phyloP scores from a whole-genome alignment of 345 rosid species.

The Excoecaria cochinchinensis region DNA sequence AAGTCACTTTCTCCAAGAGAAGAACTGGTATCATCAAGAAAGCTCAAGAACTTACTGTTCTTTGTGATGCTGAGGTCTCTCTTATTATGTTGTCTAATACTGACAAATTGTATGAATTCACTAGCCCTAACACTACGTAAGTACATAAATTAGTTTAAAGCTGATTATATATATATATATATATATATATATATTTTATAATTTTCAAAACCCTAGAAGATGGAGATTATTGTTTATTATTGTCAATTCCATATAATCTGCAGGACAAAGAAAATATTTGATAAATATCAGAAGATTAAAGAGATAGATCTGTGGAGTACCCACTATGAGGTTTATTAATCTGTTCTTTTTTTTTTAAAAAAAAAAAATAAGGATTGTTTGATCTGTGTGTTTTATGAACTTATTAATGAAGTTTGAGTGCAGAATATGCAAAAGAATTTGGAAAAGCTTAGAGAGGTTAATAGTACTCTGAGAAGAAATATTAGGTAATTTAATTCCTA shows the following conservation, averaged over 20 bases:
- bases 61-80: conserved; percentile 67
- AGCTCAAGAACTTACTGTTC: conserved; percentile 61
- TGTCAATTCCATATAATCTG: background rate
- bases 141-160: background rate
- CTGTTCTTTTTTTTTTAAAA: background rate
- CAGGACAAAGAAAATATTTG: conserved; percentile 47
- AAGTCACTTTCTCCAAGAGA: conserved; percentile 65
- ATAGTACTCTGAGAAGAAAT: conserved; percentile 45
- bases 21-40: conserved; percentile 63
- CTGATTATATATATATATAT: no score
- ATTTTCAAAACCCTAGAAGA: no score
- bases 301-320: conserved; percentile 59
- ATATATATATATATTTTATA: no score
- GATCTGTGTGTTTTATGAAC: background rate
- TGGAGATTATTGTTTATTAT: no score
- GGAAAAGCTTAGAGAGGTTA: conserved; percentile 48
- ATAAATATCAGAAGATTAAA: conserved; percentile 45
- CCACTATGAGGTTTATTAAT: conserved; percentile 47
- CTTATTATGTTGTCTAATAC: conserved; percentile 53
- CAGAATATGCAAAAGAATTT: conserved; percentile 59
- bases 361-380: no score
- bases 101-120: conserved; percentile 50
- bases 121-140: conserved; percentile 49
- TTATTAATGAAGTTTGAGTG: background rate
- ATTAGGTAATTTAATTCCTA: conserved; percentile 34